Evolutionary conservation across 352 stramenopile genomes (phyloP), one percentile per base, ranked within the genome.

Genomic region (Phytophthora hybrid): DNA sequence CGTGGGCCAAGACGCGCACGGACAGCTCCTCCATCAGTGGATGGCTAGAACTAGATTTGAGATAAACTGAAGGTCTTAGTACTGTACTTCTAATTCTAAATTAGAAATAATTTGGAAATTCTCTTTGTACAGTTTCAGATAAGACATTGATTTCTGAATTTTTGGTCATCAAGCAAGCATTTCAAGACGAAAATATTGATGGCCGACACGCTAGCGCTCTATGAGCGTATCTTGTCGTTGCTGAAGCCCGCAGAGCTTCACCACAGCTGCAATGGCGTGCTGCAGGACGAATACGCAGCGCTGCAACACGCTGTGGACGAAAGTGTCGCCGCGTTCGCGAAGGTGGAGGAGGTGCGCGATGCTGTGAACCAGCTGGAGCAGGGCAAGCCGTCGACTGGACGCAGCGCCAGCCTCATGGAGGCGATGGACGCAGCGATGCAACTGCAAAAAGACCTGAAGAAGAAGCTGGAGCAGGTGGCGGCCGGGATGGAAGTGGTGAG

Each of bases 311-410:
- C 59, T 5, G 16, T 74, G 13, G 58, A 59, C 29, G 55, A 71
- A 18, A 21, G 70, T 3, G 11, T 52, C 0, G 59, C 66, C 13
- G 21, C 61, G 1, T 74, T 66, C 31, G 41, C 59, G 53, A 73
- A 76, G 37, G 39, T 77, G 56, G 49, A 59, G 52, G 71, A 81
- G 65, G 58, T 81, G 31, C 66, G 75, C 14, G 71, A 81, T 26
- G 75, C 71, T 0, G 75, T 79, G 37, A 67, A 66, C 7, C 61
- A 79, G 39, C 26, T 79, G 62, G 62, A 81, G 21, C 57, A 81
- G 41, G 66, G 37, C 49, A 71, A 76, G 62, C 10, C 47, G 19
- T 59, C 62, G 4, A 53, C 46, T 5, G 62, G 66, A 10, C 59
- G 52, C 26, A 77, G 66, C 23, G 52, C 29, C 5, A 72, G 62